A percentile compares a stretch with the other conserved stretches of the same genome.
Conservation (phyloP, 371 early-diverging fungal species). For the Saksenaea vasiformis region DNA sequence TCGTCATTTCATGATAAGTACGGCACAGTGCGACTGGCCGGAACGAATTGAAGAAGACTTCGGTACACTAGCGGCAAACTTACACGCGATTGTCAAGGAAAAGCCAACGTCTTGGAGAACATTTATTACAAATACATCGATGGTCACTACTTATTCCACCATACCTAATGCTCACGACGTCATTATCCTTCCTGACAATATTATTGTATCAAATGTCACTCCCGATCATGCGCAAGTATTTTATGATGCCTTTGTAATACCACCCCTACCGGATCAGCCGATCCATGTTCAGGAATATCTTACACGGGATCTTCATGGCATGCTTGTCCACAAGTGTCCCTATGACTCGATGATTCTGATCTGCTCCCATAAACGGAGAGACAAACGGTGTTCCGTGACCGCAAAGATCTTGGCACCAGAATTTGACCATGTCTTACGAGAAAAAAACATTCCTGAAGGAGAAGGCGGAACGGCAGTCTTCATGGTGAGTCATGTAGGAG, state of each 20-base stretch:
- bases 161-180: constrained; percentile 30
- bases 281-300: constrained; percentile 11
- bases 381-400: constrained; percentile 74
- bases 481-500: constrained; percentile 68
- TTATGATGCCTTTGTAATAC: constrained; percentile 22
- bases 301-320: constrained; percentile 4
- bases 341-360: constrained; percentile 55
- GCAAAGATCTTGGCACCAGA: constrained; percentile 69
- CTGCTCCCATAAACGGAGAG: constrained; percentile 72
- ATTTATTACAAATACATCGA: constrained; percentile 33
- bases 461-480: constrained; percentile 36
- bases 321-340: constrained; percentile 19
- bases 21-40: constrained; percentile 62
- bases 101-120: constrained; percentile 22
- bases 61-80: constrained; percentile 33
- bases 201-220: constrained; percentile 37
- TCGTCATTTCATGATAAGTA: constrained; percentile 65
- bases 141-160: constrained; percentile 23
- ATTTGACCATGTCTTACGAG: constrained; percentile 53
- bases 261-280: constrained; percentile 19
- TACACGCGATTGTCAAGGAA: constrained; percentile 8
- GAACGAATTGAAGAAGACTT: constrained; percentile 50
- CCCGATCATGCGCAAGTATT: constrained; percentile 25
- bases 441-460: constrained; percentile 50
- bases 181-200: constrained; percentile 41